Conservation (phyloP, 78 protist genomes). For the Acrasis kona region DNA sequence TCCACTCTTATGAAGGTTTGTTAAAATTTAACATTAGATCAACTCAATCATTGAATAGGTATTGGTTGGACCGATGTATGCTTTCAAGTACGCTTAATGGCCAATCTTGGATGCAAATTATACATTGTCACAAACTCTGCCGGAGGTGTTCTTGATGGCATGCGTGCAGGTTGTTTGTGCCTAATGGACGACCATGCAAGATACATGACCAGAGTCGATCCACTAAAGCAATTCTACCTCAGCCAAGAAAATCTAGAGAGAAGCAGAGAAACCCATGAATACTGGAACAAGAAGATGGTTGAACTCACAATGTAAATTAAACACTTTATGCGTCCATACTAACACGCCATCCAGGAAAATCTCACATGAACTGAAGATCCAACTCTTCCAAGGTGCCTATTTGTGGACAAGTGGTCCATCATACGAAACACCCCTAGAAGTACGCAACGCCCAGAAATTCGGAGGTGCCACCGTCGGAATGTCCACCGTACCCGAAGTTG, state of each 20-base stretch:
- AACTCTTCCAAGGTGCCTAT: slow-evolving; percentile 30
- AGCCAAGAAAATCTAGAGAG: not conserved
- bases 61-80: not conserved
- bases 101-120: slow-evolving; percentile 15
- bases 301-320: too few species aligned
- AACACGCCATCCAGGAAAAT: too few species aligned
- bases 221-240: not conserved
- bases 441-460: not conserved
- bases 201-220: not conserved
- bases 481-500: slow-evolving; percentile 37
- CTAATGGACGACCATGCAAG: slow-evolving; percentile 15
- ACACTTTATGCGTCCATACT: too few species aligned
- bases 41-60: slow-evolving; percentile 24
- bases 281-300: not conserved
- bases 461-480: slow-evolving; percentile 36
- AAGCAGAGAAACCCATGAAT: not conserved
- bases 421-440: slow-evolving; percentile 35
- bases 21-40: not conserved
- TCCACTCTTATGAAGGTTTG: not conserved
- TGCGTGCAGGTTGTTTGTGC: slow-evolving; percentile 17
- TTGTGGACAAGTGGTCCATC: slow-evolving; percentile 24
- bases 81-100: slow-evolving; percentile 12
- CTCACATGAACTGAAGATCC: slow-evolving; percentile 15
- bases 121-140: slow-evolving; percentile 18
- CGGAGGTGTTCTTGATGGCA: slow-evolving; percentile 25